Conservation (phyloP, 306 rosid species). For the Quercus gilva region DNA sequence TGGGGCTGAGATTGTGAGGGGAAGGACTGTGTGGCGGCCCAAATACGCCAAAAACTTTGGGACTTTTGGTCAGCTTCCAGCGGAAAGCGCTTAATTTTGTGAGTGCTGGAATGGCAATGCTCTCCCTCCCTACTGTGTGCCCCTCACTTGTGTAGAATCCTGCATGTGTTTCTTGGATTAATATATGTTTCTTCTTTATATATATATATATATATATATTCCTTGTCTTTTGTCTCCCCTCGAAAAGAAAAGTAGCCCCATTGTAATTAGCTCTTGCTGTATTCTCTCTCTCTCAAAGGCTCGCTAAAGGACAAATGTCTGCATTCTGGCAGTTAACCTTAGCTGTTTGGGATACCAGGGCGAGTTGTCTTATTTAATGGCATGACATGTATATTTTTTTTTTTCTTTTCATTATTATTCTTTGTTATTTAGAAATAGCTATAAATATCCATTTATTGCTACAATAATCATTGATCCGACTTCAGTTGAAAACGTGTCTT, state of each 20-base stretch:
- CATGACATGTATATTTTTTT: slow-evolving; percentile 39
- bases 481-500: background rate
- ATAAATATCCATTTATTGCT: background rate
- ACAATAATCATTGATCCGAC: background rate
- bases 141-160: slow-evolving; percentile 37
- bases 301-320: background rate
- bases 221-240: slow-evolving; percentile 38
- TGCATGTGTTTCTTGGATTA: slow-evolving; percentile 58
- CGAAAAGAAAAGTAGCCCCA: slow-evolving; percentile 35
- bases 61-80: slow-evolving; percentile 47
- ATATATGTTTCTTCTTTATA: slow-evolving; percentile 22
- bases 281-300: background rate
- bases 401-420: background rate
- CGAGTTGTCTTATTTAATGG: slow-evolving; percentile 34
- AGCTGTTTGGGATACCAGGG: slow-evolving; percentile 27
- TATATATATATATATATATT: slow-evolving; percentile 30
- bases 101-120: slow-evolving; percentile 33
- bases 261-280: slow-evolving; percentile 61
- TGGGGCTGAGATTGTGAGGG: slow-evolving; percentile 86
- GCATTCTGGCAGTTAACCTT: background rate
- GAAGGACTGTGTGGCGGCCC: slow-evolving; percentile 92
- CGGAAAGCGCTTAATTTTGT: slow-evolving; percentile 43
- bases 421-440: slow-evolving; percentile 13
- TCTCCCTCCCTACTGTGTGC: slow-evolving; percentile 20
- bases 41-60: slow-evolving; percentile 53